Conservation (phyloP, 1,284 basidiomycete species). For the Anthracocystis panici-leucophaei region DNA sequence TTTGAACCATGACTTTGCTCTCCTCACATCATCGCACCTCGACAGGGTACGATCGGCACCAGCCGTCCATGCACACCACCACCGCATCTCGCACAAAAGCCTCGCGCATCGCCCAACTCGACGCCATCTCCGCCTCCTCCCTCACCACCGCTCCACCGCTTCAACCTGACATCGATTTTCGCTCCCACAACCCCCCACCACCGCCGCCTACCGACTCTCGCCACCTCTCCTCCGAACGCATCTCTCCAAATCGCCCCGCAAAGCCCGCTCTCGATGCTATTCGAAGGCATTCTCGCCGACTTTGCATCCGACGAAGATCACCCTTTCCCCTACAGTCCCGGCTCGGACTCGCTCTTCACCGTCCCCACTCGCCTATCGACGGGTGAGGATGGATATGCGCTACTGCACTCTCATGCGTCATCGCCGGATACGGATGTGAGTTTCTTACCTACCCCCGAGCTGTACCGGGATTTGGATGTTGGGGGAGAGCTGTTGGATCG, state of each 20-base stretch:
- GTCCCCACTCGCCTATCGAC: neutral
- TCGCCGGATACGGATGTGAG: neutral
- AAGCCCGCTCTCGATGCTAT: conserved; percentile 33
- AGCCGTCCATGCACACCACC: too few relatives aligned
- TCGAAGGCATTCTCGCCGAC: conserved; percentile 35
- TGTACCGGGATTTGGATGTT: neutral
- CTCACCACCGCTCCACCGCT: too few relatives aligned
- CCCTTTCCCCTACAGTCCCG: conserved; percentile 7
- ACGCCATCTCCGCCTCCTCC: too few relatives aligned
- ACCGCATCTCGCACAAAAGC: too few relatives aligned
- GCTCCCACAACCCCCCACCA: neutral
- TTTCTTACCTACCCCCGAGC: neutral
- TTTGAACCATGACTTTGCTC: too few relatives aligned
- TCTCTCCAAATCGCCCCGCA: conserved; percentile 7
- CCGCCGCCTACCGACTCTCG: neutral
- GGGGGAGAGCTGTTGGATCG: neutral
- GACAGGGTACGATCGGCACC: too few relatives aligned
- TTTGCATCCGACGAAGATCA: neutral
- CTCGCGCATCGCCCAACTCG: too few relatives aligned
- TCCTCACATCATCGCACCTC: too few relatives aligned
- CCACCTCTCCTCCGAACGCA: neutral
- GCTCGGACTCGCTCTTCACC: neutral
- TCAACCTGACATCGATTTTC: too few relatives aligned
- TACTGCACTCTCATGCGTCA: neutral
- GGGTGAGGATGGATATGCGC: neutral